Evolutionary conservation across 2,329 filamentous ascomycete species (phyloP).

Genomic region (Cercospora brassicicola): DNA sequence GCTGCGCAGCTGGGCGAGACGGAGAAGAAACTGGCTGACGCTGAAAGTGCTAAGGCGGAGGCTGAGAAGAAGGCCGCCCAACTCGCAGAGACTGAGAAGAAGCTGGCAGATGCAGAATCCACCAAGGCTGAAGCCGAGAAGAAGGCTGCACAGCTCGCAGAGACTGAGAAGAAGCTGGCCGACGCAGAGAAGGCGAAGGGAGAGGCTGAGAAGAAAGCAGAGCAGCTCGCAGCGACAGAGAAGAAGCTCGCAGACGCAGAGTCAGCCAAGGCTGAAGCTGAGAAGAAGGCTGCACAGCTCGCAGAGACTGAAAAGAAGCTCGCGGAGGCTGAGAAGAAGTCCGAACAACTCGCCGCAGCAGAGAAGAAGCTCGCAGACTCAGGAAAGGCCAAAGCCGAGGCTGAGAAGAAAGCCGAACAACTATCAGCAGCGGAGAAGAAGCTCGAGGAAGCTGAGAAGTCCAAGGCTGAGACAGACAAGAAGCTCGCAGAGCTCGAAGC

Average conservation of each 20-base stretch:
- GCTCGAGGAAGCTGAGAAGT: constrained; percentile 4
- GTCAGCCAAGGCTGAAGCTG: constrained; percentile 7
- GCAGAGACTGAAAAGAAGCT: constrained; percentile 7
- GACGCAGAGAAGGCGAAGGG: neutral
- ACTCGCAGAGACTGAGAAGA: neutral
- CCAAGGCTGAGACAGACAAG: constrained; percentile 7
- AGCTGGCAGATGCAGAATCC: neutral
- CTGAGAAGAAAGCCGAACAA: neutral
- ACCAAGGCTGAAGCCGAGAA: neutral
- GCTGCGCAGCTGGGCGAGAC: neutral
- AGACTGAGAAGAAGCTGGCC: constrained; percentile 10
- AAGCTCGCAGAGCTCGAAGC: constrained; percentile 13
- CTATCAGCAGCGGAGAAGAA: constrained; percentile 1
- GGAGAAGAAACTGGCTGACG: neutral
- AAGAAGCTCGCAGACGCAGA: constrained; percentile 12
- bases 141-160: neutral
- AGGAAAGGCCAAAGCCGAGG: neutral
- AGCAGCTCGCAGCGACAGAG: neutral
- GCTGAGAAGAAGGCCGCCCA: neutral
- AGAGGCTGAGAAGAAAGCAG: neutral
- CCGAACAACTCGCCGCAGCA: neutral
- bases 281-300: neutral
- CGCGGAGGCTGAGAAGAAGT: constrained; percentile 1
- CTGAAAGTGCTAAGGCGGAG: neutral
- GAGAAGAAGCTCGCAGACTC: constrained; percentile 11